Evolutionary conservation across 2,329 filamentous ascomycete species (phyloP).

Genomic region (Thyridium curvatum): DNA sequence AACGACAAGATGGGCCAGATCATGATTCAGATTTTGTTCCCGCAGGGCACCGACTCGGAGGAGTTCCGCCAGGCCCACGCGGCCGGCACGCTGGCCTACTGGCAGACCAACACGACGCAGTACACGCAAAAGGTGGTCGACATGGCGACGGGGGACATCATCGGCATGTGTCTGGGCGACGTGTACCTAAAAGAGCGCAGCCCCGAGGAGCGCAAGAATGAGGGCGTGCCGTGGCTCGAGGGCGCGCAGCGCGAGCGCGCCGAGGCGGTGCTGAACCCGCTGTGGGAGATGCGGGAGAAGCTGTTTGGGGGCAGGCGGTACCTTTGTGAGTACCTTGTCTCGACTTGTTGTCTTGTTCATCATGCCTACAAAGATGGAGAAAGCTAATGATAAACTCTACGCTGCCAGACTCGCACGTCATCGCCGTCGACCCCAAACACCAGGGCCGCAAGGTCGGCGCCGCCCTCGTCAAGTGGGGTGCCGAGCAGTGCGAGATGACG

Average conservation of each 20-base stretch:
- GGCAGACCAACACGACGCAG: conserved; percentile 29
- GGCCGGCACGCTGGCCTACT: conserved; percentile 30
- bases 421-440: conserved; percentile 34
- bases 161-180: conserved; percentile 41
- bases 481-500: conserved; percentile 25
- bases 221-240: conserved; percentile 37
- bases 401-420: conserved; percentile 29
- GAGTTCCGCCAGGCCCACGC: conserved; percentile 36
- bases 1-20: conserved; percentile 27
- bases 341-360: background rate
- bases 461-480: conserved; percentile 32
- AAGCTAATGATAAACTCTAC: conserved; percentile 1
- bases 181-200: conserved; percentile 28
- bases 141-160: conserved; percentile 30
- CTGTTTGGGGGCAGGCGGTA: conserved; percentile 30
- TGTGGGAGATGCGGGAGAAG: conserved; percentile 33
- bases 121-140: conserved; percentile 43
- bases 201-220: conserved; percentile 34
- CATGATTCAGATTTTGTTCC: conserved; percentile 36
- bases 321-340: conserved; percentile 29
- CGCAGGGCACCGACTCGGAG: conserved; percentile 20
- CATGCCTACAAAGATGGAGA: conserved; percentile 1
- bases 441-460: conserved; percentile 36
- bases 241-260: conserved; percentile 35
- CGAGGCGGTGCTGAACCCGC: conserved; percentile 31